Percentiles rank a stretch among this genome's conserved stretches.
Evolutionary conservation across 1,139 yeast genomes (phyloP).

Genomic region (Casaregolazyma lundiana): DNA sequence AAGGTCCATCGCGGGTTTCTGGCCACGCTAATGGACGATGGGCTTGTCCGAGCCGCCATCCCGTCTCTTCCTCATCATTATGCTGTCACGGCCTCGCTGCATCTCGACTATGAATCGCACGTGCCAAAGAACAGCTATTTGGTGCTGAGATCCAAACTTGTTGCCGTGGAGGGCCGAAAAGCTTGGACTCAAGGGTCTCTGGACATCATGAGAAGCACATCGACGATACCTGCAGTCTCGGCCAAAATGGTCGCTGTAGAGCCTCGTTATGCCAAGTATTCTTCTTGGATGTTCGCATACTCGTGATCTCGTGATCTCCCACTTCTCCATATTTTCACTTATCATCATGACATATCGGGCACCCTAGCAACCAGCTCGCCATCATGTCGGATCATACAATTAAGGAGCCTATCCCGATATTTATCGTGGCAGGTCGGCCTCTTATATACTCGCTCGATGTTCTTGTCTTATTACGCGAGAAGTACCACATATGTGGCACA

Average conservation of each 20-base stretch:
- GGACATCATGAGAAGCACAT: conserved; percentile 13
- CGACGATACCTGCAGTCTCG: conserved; percentile 15
- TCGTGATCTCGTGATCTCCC: neutral
- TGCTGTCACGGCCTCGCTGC: conserved; percentile 84
- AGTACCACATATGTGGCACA: conserved; percentile 61
- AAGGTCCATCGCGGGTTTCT: conserved; percentile 76
- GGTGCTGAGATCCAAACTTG: conserved; percentile 62
- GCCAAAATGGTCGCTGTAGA: conserved; percentile 26
- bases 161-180: conserved; percentile 69
- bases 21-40: conserved; percentile 82
- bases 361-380: neutral
- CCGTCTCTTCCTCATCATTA: conserved; percentile 67
- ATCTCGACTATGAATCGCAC: conserved; percentile 63
- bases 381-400: neutral
- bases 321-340: neutral
- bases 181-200: conserved; percentile 60
- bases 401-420: conserved; percentile 27
- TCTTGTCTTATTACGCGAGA: conserved; percentile 49
- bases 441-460: conserved; percentile 52
- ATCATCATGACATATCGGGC: neutral
- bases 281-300: conserved; percentile 22
- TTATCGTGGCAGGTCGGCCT: conserved; percentile 44
- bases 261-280: conserved; percentile 29
- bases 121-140: conserved; percentile 62
- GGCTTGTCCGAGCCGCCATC: conserved; percentile 81